Evolutionary conservation across 106 monocot species (phyloP).

Genomic region (Platanthera zijinensis): DNA sequence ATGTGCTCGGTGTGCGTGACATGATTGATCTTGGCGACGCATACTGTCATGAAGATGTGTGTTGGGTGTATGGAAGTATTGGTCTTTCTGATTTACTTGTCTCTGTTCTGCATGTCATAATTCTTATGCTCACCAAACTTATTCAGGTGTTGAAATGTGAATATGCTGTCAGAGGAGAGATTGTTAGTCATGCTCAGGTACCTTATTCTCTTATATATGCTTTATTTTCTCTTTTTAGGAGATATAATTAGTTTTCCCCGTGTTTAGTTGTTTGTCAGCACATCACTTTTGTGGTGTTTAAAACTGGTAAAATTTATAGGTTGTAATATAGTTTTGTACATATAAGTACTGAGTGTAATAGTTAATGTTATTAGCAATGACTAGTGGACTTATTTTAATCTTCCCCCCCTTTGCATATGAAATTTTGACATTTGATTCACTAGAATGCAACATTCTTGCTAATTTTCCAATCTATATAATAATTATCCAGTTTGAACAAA

Average conservation of each 20-base stretch:
- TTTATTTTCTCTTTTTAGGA: not conserved
- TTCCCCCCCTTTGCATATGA: not conserved
- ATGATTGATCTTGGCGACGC: too few relatives aligned
- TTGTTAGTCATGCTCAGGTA: slow-evolving; percentile 69
- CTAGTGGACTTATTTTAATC: not conserved
- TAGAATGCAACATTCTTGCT: not conserved
- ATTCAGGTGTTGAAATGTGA: slow-evolving; percentile 61
- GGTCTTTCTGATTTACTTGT: not conserved
- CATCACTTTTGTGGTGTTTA: too few relatives aligned
- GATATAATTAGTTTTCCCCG: not conserved
- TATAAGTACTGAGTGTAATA: not conserved
- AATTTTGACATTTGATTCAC: not conserved
- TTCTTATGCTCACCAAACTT: not conserved
- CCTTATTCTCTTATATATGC: not conserved
- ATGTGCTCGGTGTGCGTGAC: too few relatives aligned
- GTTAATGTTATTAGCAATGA: slow-evolving; percentile 3
- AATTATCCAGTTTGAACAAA: not conserved
- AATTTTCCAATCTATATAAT: not conserved
- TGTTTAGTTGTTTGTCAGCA: too few relatives aligned
- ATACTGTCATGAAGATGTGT: too few relatives aligned
- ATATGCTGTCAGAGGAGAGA: slow-evolving; percentile 75
- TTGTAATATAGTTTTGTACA: not conserved
- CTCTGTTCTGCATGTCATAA: not conserved
- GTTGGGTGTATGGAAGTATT: not conserved
- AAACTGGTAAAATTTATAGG: too few relatives aligned